Conservation (phyloP, 257 asterid genomes). For the Nicotiana otophora region DNA sequence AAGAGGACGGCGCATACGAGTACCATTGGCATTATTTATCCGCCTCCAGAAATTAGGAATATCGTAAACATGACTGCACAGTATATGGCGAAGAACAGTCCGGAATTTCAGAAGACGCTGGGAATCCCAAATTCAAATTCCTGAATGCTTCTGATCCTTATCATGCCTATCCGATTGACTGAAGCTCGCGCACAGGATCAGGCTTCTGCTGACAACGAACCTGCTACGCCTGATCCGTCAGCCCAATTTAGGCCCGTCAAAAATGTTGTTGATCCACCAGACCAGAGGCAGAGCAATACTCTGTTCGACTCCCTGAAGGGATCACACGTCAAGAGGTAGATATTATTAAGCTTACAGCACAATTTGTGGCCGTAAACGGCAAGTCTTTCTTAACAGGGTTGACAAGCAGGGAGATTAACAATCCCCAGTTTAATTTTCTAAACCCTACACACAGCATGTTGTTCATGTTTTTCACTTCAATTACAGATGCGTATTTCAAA, state of each 20-base stretch:
- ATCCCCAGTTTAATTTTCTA: constrained; percentile 79
- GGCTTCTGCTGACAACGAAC: constrained; percentile 26
- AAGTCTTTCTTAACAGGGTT: constrained; percentile 82
- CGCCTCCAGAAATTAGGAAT: constrained; percentile 81
- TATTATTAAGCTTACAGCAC: constrained; percentile 87
- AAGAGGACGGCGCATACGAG: too few species aligned
- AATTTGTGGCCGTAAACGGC: constrained; percentile 90
- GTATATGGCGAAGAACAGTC: constrained; percentile 83
- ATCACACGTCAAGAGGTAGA: constrained; percentile 89
- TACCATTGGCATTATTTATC: constrained; percentile 83
- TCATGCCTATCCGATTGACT: constrained; percentile 76
- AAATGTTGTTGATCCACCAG: constrained; percentile 90
- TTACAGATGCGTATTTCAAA: constrained; percentile 90
- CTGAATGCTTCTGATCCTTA: constrained; percentile 80
- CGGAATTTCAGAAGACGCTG: constrained; percentile 75
- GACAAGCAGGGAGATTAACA: constrained; percentile 75
- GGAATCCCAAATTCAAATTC: constrained; percentile 75
- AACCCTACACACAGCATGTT: constrained; percentile 80
- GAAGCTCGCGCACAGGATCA: constrained; percentile 68
- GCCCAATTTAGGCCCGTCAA: constrained; percentile 57
- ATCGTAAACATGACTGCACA: constrained; percentile 85
- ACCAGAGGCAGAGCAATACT: constrained; percentile 83
- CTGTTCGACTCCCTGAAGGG: constrained; percentile 91
- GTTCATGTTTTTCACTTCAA: constrained; percentile 91
- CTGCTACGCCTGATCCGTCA: constrained; percentile 61